Evolutionary conservation across 2,329 filamentous ascomycete genomes (phyloP).

Genomic region (Xylaria sp.): DNA sequence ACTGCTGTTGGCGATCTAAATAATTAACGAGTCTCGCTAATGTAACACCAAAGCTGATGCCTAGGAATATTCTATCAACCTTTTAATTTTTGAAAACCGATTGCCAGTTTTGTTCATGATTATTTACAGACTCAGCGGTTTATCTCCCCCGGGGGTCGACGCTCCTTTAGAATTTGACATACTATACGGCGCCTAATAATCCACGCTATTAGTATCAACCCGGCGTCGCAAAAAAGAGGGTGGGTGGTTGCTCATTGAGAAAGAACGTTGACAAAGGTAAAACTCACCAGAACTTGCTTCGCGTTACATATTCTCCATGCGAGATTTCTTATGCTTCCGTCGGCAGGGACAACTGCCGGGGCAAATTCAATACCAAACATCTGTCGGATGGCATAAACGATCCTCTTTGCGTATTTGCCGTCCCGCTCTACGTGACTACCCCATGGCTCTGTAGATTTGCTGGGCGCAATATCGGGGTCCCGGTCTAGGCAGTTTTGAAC

Average conservation of each 20-base stretch:
- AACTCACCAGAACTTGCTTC: slow-evolving; percentile 87
- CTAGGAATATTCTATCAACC: not conserved
- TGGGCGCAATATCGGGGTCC: slow-evolving; percentile 89
- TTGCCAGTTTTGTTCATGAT: too few relatives aligned
- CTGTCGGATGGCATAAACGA: slow-evolving; percentile 93
- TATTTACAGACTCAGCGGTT: slow-evolving; percentile 15
- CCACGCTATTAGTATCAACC: slow-evolving; percentile 37
- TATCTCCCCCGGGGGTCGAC: slow-evolving; percentile 63
- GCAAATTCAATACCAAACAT: slow-evolving; percentile 99
- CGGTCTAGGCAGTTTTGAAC: slow-evolving; percentile 93
- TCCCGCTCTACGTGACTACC: slow-evolving; percentile 87
- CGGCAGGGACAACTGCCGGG: slow-evolving; percentile 88
- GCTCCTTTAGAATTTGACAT: slow-evolving; percentile 74
- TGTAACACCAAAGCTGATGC: not conserved
- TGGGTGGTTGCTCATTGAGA: not conserved
- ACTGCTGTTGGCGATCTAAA: not conserved
- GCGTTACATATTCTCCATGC: slow-evolving; percentile 96
- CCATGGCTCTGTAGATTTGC: slow-evolving; percentile 81
- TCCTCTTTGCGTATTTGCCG: slow-evolving; percentile 86
- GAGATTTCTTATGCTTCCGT: slow-evolving; percentile 89
- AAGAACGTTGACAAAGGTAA: slow-evolving; percentile 1
- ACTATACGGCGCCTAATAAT: slow-evolving; percentile 73
- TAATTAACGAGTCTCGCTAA: not conserved
- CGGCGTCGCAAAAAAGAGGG: not conserved
- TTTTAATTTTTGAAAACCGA: not conserved